Evolutionary conservation across 164 flowering plant species (phyloP), one percentile per base, ranked within the genome.

Genomic region (Dillenia turbinata): DNA sequence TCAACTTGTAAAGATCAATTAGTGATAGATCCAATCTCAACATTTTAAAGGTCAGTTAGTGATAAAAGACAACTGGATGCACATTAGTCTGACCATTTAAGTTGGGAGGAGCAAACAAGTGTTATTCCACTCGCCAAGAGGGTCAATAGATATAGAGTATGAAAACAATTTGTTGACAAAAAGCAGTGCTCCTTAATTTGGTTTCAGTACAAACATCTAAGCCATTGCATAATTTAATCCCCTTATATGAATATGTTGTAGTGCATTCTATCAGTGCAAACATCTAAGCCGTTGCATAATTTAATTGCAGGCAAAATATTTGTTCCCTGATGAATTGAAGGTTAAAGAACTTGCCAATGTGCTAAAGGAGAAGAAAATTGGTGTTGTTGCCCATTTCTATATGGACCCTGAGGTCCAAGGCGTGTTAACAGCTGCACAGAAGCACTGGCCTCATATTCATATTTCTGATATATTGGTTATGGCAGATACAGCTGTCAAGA

Each of bases 401-500:
- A 89, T 92, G 97, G 99, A 92, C 70, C 97, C 99, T 49, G 97
- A 92, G 79, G 99, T 94, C 48, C 97, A 94, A 78, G 99, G 99
- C 12, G 81, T 94, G 54, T 73, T 94, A 69, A 89, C 96, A 62
- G 90, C 96, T 64, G 97, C 97, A 47, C 83, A 86, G 75, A 85
- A 84, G 75, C 78, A 77, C 44, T 94, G 97, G 99, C 97, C 99
- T 49, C 96, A 92, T 64, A 92, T 94, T 60, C 65, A 84, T 69
- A 94, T 94, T 56, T 94, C 99, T 19, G 99, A 92, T 69, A 89
- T 97, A 3, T 75, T 94, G 83, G 94, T 88, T 60, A 94, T 94
- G 99, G 97, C 97, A 50, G 99, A 94, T 78, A 64, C 58, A 9
- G 99, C 97, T 68, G 96, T 92, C 24, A 88, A 83, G 71, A 94